phyloP scores from a whole-genome alignment of 2,329 filamentous ascomycete genomes.

The Penicillium polonicum region DNA sequence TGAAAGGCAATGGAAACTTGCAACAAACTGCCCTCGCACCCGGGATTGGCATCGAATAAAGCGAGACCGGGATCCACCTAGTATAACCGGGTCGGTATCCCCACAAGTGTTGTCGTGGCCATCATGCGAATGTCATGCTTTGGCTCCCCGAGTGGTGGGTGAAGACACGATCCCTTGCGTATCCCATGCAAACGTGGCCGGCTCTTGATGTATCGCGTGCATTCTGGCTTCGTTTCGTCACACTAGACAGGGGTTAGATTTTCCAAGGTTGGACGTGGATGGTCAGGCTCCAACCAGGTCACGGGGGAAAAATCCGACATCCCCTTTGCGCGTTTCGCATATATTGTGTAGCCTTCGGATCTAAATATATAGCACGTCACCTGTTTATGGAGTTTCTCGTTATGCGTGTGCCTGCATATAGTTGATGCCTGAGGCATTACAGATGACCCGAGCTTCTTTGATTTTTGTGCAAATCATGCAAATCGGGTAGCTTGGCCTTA shows the following conservation, averaged over 20 bases:
- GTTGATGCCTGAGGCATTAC: slow-evolving; percentile 8
- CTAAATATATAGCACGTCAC: neutral
- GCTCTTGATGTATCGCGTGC: slow-evolving; percentile 21
- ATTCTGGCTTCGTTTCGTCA: slow-evolving; percentile 23
- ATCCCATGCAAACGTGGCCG: slow-evolving; percentile 24
- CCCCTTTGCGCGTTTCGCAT: slow-evolving; percentile 18
- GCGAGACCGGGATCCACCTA: slow-evolving; percentile 8
- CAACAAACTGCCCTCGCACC: slow-evolving; percentile 12
- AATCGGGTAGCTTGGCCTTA: slow-evolving; percentile 1
- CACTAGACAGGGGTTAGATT: slow-evolving; percentile 17
- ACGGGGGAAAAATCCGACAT: slow-evolving; percentile 6
- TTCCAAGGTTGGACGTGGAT: neutral
- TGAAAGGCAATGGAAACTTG: slow-evolving; percentile 13
- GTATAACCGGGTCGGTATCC: neutral
- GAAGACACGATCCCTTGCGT: slow-evolving; percentile 17
- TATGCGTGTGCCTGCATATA: too few species aligned
- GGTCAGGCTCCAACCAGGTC: slow-evolving; percentile 3
- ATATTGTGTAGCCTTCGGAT: slow-evolving; percentile 22
- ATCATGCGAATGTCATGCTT: neutral
- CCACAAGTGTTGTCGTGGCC: neutral
- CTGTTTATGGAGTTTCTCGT: neutral
- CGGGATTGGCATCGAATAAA: slow-evolving; percentile 14
- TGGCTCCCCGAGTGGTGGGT: neutral
- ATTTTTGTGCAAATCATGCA: slow-evolving; percentile 1
- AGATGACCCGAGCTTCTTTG: slow-evolving; percentile 9